Conservation (phyloP, 2,329 filamentous ascomycete genomes). For the Neofusicoccum umdonicola region DNA sequence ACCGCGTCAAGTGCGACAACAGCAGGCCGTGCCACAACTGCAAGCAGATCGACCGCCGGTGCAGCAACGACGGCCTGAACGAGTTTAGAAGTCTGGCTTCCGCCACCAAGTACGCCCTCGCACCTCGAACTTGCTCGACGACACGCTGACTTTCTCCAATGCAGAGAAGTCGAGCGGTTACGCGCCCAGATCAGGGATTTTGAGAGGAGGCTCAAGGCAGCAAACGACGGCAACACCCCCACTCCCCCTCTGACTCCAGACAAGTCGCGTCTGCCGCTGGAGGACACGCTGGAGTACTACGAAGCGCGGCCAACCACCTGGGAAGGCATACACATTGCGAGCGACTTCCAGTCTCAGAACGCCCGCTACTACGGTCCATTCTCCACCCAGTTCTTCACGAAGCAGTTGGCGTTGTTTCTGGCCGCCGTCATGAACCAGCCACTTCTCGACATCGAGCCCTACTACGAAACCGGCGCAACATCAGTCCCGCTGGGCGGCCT, state of each 20-base stretch:
- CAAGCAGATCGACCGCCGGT: conserved; percentile 34
- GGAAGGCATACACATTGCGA: background rate
- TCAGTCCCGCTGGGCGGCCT: background rate
- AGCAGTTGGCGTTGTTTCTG: conserved; percentile 41
- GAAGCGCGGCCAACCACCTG: background rate
- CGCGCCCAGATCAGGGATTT: conserved; percentile 34
- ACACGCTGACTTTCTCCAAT: conserved; percentile 22
- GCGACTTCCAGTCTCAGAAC: background rate
- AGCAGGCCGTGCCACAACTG: conserved; percentile 43
- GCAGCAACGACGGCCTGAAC: conserved; percentile 31
- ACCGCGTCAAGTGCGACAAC: conserved; percentile 45
- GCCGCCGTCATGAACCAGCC: conserved; percentile 32
- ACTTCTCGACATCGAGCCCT: conserved; percentile 17
- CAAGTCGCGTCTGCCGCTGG: background rate
- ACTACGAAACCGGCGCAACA: background rate
- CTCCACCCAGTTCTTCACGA: conserved; percentile 48
- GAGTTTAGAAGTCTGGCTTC: conserved; percentile 24
- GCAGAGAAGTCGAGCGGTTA: conserved; percentile 40
- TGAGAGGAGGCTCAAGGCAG: conserved; percentile 23
- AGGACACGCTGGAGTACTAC: conserved; percentile 2
- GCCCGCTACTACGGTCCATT: conserved; percentile 41
- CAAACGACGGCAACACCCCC: background rate
- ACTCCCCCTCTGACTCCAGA: background rate
- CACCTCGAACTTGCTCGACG: background rate
- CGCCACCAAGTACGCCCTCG: conserved; percentile 29